Base-by-base conservation (phyloP, 441 rosid species). In the Kokia cookei region DNA sequence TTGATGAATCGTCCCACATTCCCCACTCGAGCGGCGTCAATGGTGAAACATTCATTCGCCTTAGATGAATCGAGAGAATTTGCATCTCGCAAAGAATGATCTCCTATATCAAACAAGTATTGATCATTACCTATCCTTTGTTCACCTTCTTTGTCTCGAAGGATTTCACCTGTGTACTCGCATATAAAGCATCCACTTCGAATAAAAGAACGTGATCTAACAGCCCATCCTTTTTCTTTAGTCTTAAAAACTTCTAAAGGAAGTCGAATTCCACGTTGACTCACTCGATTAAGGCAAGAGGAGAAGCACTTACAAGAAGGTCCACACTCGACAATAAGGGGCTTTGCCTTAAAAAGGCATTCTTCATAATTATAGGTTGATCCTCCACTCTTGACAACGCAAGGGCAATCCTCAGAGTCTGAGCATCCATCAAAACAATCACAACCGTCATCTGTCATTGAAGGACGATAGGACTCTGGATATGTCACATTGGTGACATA, bases 1-100 rank as follows among this genome's bases (percentile, higher is more conserved):
- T 96, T 93, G 74, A 95, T 82, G 61, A 95, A 93, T 76, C 98
- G 92, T 53, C 98, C 97, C 1, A 92, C 78, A 35, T 92, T 92
- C 13, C 96, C 97, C 73, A 67, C 79, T 45, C 51, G 69, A 5
- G 91, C 93, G 14, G 98, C 99, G 79, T 92, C 98, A 60, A 96
- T 92, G 26, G 97, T 92, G 83, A 90, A 93, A 47, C 92, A 22
- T 22, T 71, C 84, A 61, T 79, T 69, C 6, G 75, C 68, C 80
- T 75, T 84, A 27, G 40, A 42, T 43, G 69, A 43, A 32, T 3
- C 6, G 2, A 4, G 48, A 17, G n/a, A 7, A 40, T 42, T 43
- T 42, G 53, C 7, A 42, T 42, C 53, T 5, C 15, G 29, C 32
- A 19, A 73, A 47, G 50, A 62, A 37, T 86, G 26, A 37, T 35